These are phyloP conservation scores for Vigna trinervia DNA, from an alignment of 306 rosid species.

Conservation along the genomic window DNA sequence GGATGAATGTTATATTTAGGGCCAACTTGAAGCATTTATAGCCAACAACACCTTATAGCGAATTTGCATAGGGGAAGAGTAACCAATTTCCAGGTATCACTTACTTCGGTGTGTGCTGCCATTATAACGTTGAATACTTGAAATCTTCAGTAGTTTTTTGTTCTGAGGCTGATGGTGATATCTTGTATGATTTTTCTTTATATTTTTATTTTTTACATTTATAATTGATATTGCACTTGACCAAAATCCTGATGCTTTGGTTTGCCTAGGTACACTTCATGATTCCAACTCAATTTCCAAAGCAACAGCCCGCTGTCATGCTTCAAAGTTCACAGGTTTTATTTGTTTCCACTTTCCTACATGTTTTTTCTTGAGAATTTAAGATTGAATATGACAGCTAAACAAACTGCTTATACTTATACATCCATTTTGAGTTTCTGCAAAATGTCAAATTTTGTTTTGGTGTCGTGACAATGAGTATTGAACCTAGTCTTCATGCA, in stretches of 20 bases:
- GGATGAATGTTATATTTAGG: too few relatives aligned
- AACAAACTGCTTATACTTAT: too few relatives aligned
- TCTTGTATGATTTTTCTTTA: slow-evolving; percentile 12
- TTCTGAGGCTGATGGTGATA: slow-evolving; percentile 28
- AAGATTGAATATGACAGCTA: not conserved
- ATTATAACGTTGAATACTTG: slow-evolving; percentile 30
- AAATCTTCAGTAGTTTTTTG: slow-evolving; percentile 50
- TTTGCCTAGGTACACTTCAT: slow-evolving; percentile 68
- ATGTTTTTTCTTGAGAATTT: not conserved
- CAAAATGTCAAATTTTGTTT: too few relatives aligned
- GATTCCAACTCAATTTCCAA: slow-evolving; percentile 90
- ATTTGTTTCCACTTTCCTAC: slow-evolving; percentile 7
- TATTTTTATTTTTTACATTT: not conserved
- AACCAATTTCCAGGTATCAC: too few relatives aligned
- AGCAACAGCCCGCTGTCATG: slow-evolving; percentile 76
- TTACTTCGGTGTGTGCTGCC: not conserved
- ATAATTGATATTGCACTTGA: slow-evolving; percentile 12
- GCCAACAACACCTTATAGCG: too few relatives aligned
- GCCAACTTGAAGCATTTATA: too few relatives aligned
- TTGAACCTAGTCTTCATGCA: too few relatives aligned
- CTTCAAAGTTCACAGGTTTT: slow-evolving; percentile 98
- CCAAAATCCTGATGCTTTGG: slow-evolving; percentile 37
- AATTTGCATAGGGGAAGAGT: too few relatives aligned
- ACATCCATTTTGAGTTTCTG: too few relatives aligned
- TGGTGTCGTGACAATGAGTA: too few relatives aligned